Evolutionary conservation across 2,329 filamentous ascomycete species (phyloP), one percentile per base, ranked within the genome.

Genomic region (Magnaporthales sp.): DNA sequence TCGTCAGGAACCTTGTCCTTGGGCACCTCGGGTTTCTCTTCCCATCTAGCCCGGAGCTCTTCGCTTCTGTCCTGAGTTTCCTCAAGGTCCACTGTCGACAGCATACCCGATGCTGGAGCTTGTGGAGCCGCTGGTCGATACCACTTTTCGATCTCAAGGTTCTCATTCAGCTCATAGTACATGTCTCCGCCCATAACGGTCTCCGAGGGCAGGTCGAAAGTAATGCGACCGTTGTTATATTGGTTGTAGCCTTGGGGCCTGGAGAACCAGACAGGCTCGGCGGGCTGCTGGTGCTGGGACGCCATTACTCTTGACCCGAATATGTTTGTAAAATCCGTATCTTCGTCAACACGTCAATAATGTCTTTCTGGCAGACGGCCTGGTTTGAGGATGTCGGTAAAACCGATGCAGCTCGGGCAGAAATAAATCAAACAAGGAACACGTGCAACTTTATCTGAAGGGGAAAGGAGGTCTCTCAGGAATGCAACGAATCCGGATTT

Each of bases 1-100:
- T 63, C 15, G 27, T 60, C 51, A 3, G 66, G 26, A 13, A 68
- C 62, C 7, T 46, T 56, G 56, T 46, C 54, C 3, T 68, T 26
- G 24, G 68, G 26, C 32, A 38, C 11, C 32, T 13, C 62, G 11
- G 31, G 56, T 13, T 27, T 24, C 56, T 60, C 56, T 27, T 27
- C 24, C 56, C 56, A 60, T 15, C 26, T 60, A 9, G 24, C 56
- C 22, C 56, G 56, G 13, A 60, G 56, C 56, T 60, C 26, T 9
- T 8, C 22, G 24, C 24, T 60, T 15, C 13, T 60, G 11, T 60
- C 24, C 8, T 15, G 2, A 1, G 15, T 15, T 13, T 60, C 56
- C 26, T 60, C 56, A 24, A 19, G 38, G 38, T 7, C 8, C 19
- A 19, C 4, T 15, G 11, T 24, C 56, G 8, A 8, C 56, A 27